These are phyloP conservation scores for Capillidium rhysosporum DNA, from an alignment of 371 early-diverging fungal species.

Conservation along the genomic window DNA sequence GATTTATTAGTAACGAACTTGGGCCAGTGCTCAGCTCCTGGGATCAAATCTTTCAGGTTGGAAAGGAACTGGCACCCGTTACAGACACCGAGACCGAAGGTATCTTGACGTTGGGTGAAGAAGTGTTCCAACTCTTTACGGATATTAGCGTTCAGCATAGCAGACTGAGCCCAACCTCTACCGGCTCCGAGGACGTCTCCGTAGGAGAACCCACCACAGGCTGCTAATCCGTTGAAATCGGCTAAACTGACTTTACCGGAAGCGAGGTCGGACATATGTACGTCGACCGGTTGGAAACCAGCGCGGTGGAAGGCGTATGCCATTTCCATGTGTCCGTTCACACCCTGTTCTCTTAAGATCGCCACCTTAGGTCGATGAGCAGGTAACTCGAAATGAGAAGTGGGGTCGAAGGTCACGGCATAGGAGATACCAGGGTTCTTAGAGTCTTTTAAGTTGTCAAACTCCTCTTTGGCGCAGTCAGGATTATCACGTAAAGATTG, in stretches of 20 bases:
- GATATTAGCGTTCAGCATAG: slow-evolving; percentile 44
- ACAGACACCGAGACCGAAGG: slow-evolving; percentile 90
- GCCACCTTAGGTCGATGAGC: slow-evolving; percentile 60
- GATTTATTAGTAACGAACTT: slow-evolving; percentile 68
- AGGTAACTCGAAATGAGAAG: slow-evolving; percentile 18
- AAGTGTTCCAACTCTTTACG: slow-evolving; percentile 57
- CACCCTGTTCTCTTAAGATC: slow-evolving; percentile 90
- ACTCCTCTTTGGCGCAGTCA: slow-evolving; percentile 66
- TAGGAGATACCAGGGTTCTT: slow-evolving; percentile 58
- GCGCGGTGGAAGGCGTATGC: slow-evolving; percentile 81
- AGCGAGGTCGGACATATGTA: slow-evolving; percentile 91
- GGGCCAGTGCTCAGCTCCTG: slow-evolving; percentile 72
- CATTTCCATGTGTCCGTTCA: slow-evolving; percentile 86
- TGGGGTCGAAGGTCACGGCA: slow-evolving; percentile 54
- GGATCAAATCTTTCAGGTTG: slow-evolving; percentile 60
- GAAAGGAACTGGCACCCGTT: slow-evolving; percentile 95
- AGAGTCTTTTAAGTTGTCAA: slow-evolving; percentile 35
- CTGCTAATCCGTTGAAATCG: slow-evolving; percentile 71
- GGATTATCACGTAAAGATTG: slow-evolving; percentile 81
- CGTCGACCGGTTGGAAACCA: slow-evolving; percentile 81
- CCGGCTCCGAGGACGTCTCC: slow-evolving; percentile 96
- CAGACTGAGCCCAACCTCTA: slow-evolving; percentile 88
- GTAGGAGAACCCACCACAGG: slow-evolving; percentile 94
- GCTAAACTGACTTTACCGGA: slow-evolving; percentile 38
- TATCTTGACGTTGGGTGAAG: slow-evolving; percentile 56